A percentile compares a stretch with the other conserved stretches of the same genome.
These are phyloP conservation scores for Talaromyces sp. DNA, from an alignment of 2,329 filamentous ascomycete species.

Conservation along the genomic window DNA sequence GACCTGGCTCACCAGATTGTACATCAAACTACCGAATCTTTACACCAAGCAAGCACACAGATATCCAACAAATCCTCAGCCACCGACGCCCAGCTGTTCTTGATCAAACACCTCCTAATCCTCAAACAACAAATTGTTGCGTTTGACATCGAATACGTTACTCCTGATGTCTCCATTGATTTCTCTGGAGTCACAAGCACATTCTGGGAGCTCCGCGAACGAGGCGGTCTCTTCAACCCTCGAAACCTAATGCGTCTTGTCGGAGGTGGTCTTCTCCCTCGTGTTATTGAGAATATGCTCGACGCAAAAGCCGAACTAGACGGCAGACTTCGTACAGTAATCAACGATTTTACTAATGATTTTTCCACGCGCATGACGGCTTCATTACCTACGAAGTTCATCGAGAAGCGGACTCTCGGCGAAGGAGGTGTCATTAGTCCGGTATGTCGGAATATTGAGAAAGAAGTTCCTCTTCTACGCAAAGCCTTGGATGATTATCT, in stretches of 20 bases:
- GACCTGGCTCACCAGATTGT: constrained; percentile 76
- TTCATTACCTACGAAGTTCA: constrained; percentile 34
- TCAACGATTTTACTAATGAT: constrained; percentile 59
- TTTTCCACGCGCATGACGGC: constrained; percentile 54
- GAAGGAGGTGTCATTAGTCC: constrained; percentile 39
- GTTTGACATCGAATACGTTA: constrained; percentile 80
- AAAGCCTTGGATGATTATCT: constrained; percentile 56
- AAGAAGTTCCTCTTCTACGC: constrained; percentile 52
- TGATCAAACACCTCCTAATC: constrained; percentile 89
- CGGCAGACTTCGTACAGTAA: constrained; percentile 54
- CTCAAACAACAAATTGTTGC: constrained; percentile 94
- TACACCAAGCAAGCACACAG: constrained; percentile 68
- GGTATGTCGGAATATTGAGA: constrained; percentile 51
- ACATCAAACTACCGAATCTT: constrained; percentile 77
- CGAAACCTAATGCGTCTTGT: constrained; percentile 56
- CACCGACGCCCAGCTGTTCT: constrained; percentile 79
- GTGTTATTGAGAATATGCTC: constrained; percentile 65
- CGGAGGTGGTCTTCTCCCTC: constrained; percentile 53
- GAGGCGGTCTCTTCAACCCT: constrained; percentile 61
- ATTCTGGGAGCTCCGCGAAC: constrained; percentile 61
- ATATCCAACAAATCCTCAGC: constrained; percentile 58
- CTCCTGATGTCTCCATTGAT: constrained; percentile 60
- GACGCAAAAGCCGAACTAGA: constrained; percentile 65
- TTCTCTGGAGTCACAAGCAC: constrained; percentile 61
- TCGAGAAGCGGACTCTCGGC: constrained; percentile 32